These are phyloP conservation scores for Amaranthus palmeri DNA, from an alignment of 148 eudicot genomes.

Conservation along the genomic window DNA sequence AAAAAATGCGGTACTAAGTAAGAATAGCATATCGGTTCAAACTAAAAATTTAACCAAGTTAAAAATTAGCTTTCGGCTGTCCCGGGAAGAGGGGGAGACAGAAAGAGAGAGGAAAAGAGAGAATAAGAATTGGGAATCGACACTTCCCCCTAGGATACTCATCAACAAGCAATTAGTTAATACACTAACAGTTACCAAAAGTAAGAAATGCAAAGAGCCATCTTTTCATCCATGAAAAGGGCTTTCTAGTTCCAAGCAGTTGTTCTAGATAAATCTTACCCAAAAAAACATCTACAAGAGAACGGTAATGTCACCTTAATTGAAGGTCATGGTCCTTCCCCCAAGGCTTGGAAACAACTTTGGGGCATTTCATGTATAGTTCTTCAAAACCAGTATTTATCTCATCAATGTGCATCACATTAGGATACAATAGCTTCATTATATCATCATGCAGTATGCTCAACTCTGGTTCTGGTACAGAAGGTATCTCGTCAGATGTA, in stretches of 20 bases:
- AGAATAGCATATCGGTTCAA: too few relatives aligned
- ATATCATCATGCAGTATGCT: constrained; percentile 20
- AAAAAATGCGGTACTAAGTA: too few relatives aligned
- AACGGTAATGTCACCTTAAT: constrained; percentile 20
- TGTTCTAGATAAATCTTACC: not conserved
- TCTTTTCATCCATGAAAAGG: not conserved
- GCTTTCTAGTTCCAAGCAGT: not conserved
- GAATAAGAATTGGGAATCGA: too few relatives aligned
- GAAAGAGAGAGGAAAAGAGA: too few relatives aligned
- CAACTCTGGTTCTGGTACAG: constrained; percentile 26
- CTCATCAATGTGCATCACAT: constrained; percentile 22
- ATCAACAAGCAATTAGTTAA: too few relatives aligned
- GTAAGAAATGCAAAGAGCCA: not conserved
- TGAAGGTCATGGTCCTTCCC: constrained; percentile 29
- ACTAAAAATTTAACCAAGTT: too few relatives aligned
- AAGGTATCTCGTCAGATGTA: constrained; percentile 25
- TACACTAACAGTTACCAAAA: too few relatives aligned
- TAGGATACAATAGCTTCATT: constrained; percentile 23
- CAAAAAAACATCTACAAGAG: not conserved
- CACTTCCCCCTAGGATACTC: too few relatives aligned
- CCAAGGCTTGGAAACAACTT: constrained; percentile 25
- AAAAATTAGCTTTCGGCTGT: too few relatives aligned
- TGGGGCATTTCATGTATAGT: constrained; percentile 12
- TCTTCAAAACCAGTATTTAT: constrained; percentile 13
- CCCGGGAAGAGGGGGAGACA: too few relatives aligned